These are phyloP conservation scores for Trifolium subterraneum DNA, from an alignment of 306 rosid genomes.

Conservation along the genomic window DNA sequence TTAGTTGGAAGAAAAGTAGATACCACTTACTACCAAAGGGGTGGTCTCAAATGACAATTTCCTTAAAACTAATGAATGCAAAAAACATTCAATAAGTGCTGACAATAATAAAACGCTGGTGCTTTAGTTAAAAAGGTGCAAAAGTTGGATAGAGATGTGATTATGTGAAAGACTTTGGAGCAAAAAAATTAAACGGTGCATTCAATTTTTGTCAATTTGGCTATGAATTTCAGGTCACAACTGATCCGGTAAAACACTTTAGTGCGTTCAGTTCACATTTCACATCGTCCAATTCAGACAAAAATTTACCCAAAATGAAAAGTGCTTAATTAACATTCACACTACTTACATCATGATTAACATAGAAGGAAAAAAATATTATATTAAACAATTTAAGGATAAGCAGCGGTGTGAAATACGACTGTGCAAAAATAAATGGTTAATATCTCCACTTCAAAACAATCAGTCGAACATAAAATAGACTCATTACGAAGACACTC, in stretches of 20 bases:
- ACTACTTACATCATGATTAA: not conserved
- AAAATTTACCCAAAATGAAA: not conserved
- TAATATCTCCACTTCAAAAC: too few relatives aligned
- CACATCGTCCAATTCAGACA: not conserved
- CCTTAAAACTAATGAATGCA: not conserved
- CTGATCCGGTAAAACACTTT: conserved; percentile 6
- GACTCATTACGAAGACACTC: too few relatives aligned
- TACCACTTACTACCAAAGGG: not conserved
- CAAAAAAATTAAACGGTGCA: not conserved
- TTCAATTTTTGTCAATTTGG: not conserved
- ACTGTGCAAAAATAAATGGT: too few relatives aligned
- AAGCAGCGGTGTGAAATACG: too few relatives aligned
- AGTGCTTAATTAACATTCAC: not conserved
- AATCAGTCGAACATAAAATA: too few relatives aligned
- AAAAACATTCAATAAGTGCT: too few relatives aligned
- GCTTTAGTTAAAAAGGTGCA: not conserved
- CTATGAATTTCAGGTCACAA: not conserved
- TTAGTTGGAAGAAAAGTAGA: not conserved
- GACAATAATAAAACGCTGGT: too few relatives aligned
- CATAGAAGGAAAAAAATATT: too few relatives aligned
- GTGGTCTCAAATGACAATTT: not conserved
- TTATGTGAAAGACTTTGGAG: not conserved
- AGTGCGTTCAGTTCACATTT: conserved; percentile 18
- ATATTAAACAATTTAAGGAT: too few relatives aligned
- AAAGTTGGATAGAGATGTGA: not conserved